phyloP scores from a whole-genome alignment of 2,329 filamentous ascomycete species.

The Orbilia brochopaga region DNA sequence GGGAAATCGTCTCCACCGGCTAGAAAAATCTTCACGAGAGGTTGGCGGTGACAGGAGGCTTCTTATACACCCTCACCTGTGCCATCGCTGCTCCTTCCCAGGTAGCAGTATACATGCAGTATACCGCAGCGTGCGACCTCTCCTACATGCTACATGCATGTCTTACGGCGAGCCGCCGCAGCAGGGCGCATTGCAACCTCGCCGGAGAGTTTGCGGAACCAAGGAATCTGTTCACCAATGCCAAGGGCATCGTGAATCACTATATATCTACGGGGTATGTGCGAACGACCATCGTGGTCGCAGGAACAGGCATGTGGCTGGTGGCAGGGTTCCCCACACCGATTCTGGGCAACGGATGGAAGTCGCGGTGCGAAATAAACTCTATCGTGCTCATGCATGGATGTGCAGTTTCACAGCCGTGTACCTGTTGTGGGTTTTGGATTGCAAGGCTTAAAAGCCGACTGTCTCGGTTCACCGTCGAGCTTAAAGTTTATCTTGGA shows the following conservation, averaged over 20 bases:
- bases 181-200: neutral
- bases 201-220: neutral
- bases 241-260: neutral
- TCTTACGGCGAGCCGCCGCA: neutral
- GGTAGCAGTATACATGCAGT: too few species aligned
- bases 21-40: too few species aligned
- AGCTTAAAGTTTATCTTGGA: too few species aligned
- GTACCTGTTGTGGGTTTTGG: neutral
- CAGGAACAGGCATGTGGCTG: neutral
- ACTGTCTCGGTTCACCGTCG: too few species aligned
- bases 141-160: neutral
- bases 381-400: neutral
- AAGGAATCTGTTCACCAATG: neutral
- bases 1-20: too few species aligned
- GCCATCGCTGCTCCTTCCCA: too few species aligned
- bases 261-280: neutral
- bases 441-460: too few species aligned
- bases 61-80: too few species aligned
- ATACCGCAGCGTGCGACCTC: too few species aligned
- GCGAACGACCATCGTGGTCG: neutral
- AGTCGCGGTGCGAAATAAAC: neutral
- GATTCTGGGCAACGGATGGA: too few species aligned
- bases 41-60: too few species aligned
- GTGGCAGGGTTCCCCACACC: neutral
- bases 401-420: neutral